Percentiles rank a stretch among this genome's conserved stretches.
These are phyloP conservation scores for Paspalum notatum DNA, from an alignment of 176 grass and related monocot genomes.

Conservation along the genomic window DNA sequence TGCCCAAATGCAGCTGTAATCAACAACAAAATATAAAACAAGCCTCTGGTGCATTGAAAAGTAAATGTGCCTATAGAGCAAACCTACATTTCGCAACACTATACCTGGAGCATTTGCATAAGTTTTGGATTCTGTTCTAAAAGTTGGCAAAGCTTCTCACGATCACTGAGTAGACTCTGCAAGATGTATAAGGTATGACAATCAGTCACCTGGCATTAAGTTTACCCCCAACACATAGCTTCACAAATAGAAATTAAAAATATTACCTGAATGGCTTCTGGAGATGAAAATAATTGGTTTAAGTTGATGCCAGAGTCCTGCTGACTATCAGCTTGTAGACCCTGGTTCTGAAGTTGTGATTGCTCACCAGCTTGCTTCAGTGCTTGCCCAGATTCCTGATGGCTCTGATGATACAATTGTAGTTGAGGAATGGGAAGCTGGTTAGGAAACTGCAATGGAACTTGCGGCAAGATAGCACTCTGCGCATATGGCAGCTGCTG, in stretches of 20 bases:
- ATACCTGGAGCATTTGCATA: constrained; percentile 99
- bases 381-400: constrained; percentile 66
- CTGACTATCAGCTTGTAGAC: constrained; percentile 60
- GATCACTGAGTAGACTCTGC: constrained; percentile 81
- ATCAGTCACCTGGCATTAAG: constrained; percentile 20
- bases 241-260: constrained; percentile 15
- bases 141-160: constrained; percentile 90
- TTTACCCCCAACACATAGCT: background rate
- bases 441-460: constrained; percentile 76
- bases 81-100: background rate
- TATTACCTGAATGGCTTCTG: constrained; percentile 93
- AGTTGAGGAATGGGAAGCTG: constrained; percentile 69
- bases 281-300: constrained; percentile 81
- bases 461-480: constrained; percentile 59
- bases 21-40: background rate
- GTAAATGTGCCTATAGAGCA: background rate
- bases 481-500: constrained; percentile 50
- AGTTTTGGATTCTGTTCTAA: constrained; percentile 90
- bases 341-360: constrained; percentile 47
- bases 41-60: background rate
- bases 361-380: constrained; percentile 52
- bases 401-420: constrained; percentile 67
- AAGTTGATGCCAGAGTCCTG: constrained; percentile 67
- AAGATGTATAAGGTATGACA: constrained; percentile 1
- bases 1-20: background rate